Evolutionary conservation across 257 asterid genomes (phyloP), one percentile per base, ranked within the genome.

Genomic region (Salvia hispanica): DNA sequence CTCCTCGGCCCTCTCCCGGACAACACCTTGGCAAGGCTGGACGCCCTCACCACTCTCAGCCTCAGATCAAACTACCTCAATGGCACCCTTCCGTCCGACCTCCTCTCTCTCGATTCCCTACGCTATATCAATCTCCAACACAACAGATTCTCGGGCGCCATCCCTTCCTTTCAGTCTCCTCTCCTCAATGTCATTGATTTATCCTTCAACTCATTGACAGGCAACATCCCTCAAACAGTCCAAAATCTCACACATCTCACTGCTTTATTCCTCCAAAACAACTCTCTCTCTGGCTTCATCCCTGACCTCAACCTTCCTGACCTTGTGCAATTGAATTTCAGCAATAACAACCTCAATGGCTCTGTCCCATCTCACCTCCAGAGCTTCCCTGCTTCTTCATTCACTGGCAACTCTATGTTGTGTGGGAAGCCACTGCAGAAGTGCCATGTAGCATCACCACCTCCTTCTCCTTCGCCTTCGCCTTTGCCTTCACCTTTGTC

Each of bases 161-260:
- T 89, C 11, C 95, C 92, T 31, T 66, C 82, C 37, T 65, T 72
- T 25, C 70, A 83, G 2, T 84, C 96, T 64, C 45, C 78, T 5
- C 83, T 70, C n/a, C 79, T 90, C 72, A 76, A 65, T 58, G 82
- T 77, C 51, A 40, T 89, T 40, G 89, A 87, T 76, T 75, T 89
- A 7, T 89, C 96, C 6, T 87, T 79, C 70, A 90, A 90, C 77
- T 85, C 88, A 5, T 79, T 90, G 73, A 78, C 88, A 0, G 95
- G 92, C 42, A 42, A 68, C 39, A 69, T 87, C 46, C 93, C 96
- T 2, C 59, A 39, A 21, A 31, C 72, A 36, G 9, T 83, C 12
- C 78, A 62, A 21, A 85, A 82, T 72, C 79, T 87, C 70, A 81
- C 84, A 1, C 58, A 4, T 10, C 88, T 89, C 70, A 64, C 84